A percentile compares a stretch with the other conserved stretches of the same genome.
These are phyloP conservation scores for Amanita subjunquillea DNA, from an alignment of 768 basidiomycete genomes.

Conservation along the genomic window DNA sequence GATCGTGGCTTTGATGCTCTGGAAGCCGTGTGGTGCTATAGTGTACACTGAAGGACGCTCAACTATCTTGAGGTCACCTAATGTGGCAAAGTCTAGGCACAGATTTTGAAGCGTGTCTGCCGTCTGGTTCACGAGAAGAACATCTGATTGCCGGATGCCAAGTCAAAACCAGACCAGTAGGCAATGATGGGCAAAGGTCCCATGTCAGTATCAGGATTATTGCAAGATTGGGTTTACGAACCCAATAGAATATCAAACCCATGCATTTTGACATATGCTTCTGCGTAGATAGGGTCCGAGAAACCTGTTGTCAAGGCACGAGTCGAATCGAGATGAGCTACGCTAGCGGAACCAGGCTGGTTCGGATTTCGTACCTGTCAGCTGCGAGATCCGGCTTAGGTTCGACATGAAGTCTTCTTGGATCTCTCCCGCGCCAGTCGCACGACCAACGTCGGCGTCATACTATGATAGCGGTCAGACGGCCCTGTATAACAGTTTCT, in stretches of 20 bases:
- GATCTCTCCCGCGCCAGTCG: constrained; percentile 76
- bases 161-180: not conserved
- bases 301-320: constrained; percentile 46
- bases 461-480: constrained; percentile 40
- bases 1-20: constrained; percentile 97
- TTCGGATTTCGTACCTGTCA: constrained; percentile 55
- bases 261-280: constrained; percentile 95
- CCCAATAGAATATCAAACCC: constrained; percentile 95
- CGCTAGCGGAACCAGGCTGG: not conserved
- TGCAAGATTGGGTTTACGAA: constrained; percentile 18
- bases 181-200: no score
- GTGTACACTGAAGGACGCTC: constrained; percentile 93
- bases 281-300: constrained; percentile 97
- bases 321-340: not conserved
- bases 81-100: constrained; percentile 92
- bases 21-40: constrained; percentile 93
- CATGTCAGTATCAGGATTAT: not conserved
- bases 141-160: constrained; percentile 40
- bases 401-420: constrained; percentile 94
- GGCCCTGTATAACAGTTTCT: not conserved
- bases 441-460: constrained; percentile 79
- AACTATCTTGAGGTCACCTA: constrained; percentile 94
- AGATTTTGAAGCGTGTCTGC: constrained; percentile 91
- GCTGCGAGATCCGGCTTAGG: constrained; percentile 83
- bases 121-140: constrained; percentile 95